phyloP scores from a whole-genome alignment of 2,329 filamentous ascomycete species.

The Ophiostoma himal-ulmi region DNA sequence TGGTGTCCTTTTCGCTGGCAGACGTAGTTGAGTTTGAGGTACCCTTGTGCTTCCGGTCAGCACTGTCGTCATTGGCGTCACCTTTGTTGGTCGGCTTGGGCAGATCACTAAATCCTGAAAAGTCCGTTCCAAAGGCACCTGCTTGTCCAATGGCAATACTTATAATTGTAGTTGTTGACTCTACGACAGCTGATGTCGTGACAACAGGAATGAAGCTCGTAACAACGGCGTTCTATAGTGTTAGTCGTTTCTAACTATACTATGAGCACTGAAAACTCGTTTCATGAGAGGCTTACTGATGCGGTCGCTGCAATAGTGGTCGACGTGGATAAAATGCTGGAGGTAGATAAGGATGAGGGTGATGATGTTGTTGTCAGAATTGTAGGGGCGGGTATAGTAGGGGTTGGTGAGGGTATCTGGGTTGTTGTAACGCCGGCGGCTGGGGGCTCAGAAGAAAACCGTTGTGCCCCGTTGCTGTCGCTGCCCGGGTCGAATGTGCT shows the following conservation, averaged over 20 bases:
- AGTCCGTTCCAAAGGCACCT: conserved; percentile 12
- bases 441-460: neutral
- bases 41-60: neutral
- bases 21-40: neutral
- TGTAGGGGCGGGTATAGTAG: conserved; percentile 4
- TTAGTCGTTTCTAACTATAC: neutral
- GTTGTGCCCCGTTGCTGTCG: conserved; percentile 18
- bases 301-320: neutral
- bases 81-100: conserved; percentile 9
- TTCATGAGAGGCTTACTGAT: neutral
- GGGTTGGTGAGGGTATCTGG: neutral
- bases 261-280: no score
- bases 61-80: neutral
- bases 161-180: conserved; percentile 9
- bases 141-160: neutral
- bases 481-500: conserved; percentile 19
- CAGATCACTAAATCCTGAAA: conserved; percentile 7
- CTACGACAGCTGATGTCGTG: conserved; percentile 12
- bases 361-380: neutral
- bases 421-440: neutral
- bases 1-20: conserved; percentile 7
- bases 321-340: neutral
- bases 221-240: conserved; percentile 14
- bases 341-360: neutral
- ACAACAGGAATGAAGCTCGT: conserved; percentile 19